A percentile compares a stretch with the other conserved stretches of the same genome.
Conservation (phyloP, 1,284 basidiomycete genomes). For the Naganishia sp. region DNA sequence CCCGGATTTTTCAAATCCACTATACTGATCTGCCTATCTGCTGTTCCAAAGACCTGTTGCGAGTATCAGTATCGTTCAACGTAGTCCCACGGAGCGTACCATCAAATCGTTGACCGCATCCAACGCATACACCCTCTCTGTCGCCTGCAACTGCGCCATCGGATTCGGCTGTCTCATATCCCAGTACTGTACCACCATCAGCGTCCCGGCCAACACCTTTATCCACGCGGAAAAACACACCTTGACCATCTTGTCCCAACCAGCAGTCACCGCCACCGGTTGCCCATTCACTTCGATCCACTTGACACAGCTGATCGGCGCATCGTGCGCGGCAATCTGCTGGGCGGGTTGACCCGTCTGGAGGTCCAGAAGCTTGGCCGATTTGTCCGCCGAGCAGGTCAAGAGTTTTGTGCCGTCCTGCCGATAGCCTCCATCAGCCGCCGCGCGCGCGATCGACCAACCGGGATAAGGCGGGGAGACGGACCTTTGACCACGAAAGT, state of each 20-base stretch:
- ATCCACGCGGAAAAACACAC: constrained; percentile 52
- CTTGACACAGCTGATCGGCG: constrained; percentile 72
- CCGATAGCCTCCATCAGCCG: neutral
- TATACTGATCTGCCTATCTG: constrained; percentile 85
- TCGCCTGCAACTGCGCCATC: constrained; percentile 73
- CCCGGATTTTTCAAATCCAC: constrained; percentile 82
- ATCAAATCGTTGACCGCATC: constrained; percentile 45
- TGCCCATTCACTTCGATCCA: constrained; percentile 65
- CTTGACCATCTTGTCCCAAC: constrained; percentile 90
- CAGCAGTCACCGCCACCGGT: constrained; percentile 77
- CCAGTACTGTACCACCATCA: constrained; percentile 70
- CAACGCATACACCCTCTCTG: constrained; percentile 78
- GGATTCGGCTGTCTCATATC: constrained; percentile 74
- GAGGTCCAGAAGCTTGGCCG: constrained; percentile 77
- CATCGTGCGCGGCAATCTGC: constrained; percentile 81
- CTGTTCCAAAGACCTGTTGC: constrained; percentile 87
- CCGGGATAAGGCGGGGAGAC: no score
- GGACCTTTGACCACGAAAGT: constrained; percentile 78
- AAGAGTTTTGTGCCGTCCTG: constrained; percentile 77
- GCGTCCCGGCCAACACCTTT: neutral
- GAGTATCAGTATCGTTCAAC: neutral
- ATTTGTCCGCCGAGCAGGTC: constrained; percentile 84
- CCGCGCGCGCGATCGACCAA: no score
- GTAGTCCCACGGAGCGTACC: constrained; percentile 33
- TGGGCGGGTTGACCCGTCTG: constrained; percentile 64